These are phyloP conservation scores for Leccinum obscurum DNA, from an alignment of 768 basidiomycete species.

Conservation along the genomic window DNA sequence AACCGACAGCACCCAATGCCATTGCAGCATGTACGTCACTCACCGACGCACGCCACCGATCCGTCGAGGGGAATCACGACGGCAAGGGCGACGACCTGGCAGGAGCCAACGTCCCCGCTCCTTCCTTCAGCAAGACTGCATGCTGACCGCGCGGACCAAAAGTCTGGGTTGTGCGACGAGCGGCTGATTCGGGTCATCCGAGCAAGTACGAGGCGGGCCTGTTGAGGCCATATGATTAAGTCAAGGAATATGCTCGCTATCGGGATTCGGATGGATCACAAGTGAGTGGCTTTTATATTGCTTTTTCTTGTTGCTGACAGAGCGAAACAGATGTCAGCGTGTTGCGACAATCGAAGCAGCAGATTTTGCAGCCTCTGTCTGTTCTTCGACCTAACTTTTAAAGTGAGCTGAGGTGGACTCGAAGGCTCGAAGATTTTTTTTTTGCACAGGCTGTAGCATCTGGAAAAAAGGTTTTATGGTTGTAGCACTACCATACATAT, in stretches of 20 bases:
- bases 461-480: no score
- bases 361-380: slow-evolving; percentile 89
- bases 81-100: slow-evolving; percentile 14
- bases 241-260: slow-evolving; percentile 91
- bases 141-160: slow-evolving; percentile 96
- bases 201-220: slow-evolving; percentile 97
- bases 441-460: no score
- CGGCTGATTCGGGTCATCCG: slow-evolving; percentile 83
- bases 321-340: slow-evolving; percentile 50
- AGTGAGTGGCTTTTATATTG: slow-evolving; percentile 46
- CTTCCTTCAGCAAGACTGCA: slow-evolving; percentile 67
- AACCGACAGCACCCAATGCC: slow-evolving; percentile 5
- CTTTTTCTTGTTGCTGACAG: background rate
- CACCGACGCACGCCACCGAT: slow-evolving; percentile 18
- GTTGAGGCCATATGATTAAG: slow-evolving; percentile 94
- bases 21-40: slow-evolving; percentile 14
- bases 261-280: slow-evolving; percentile 90
- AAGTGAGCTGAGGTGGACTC: background rate
- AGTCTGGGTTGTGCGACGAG: slow-evolving; percentile 86
- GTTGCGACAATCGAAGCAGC: slow-evolving; percentile 86
- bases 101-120: slow-evolving; percentile 46
- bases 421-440: background rate
- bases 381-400: background rate
- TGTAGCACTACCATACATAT: no score
- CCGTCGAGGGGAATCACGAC: slow-evolving; percentile 16